Evolutionary conservation across 2,329 filamentous ascomycete species (phyloP).

Genomic region (Pseudogymnoascus sp.): DNA sequence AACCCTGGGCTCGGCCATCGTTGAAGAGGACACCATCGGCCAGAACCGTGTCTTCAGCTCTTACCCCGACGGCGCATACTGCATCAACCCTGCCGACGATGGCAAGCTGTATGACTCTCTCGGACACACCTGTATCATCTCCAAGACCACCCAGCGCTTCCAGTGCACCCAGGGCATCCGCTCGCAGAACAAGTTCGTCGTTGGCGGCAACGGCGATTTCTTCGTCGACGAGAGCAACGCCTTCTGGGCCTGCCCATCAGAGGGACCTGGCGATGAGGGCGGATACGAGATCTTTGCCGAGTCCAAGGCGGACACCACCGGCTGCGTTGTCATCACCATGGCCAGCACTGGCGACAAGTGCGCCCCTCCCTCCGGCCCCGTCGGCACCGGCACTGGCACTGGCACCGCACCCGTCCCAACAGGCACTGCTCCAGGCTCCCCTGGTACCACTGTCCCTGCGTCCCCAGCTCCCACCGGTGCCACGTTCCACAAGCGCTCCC

Average conservation of each 20-base stretch:
- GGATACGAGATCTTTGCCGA: constrained; percentile 23
- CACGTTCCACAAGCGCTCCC: neutral
- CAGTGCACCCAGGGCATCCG: constrained; percentile 19
- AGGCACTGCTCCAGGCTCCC: neutral
- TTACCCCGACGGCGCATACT: constrained; percentile 21
- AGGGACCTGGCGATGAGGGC: constrained; percentile 23
- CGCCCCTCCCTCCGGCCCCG: neutral
- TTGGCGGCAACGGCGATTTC: constrained; percentile 20
- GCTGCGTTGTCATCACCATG: constrained; percentile 22
- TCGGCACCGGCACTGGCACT: neutral
- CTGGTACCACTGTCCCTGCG: neutral
- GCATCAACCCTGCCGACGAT: constrained; percentile 16
- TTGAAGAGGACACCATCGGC: constrained; percentile 21
- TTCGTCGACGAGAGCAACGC: constrained; percentile 16
- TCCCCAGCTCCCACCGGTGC: constrained; percentile 1
- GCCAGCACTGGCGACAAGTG: neutral
- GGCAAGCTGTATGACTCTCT: constrained; percentile 18
- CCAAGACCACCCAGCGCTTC: constrained; percentile 20
- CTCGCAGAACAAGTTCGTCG: constrained; percentile 16
- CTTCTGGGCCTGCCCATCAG: constrained; percentile 24
- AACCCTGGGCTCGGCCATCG: constrained; percentile 13
- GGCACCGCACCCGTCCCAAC: neutral
- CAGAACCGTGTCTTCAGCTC: constrained; percentile 22
- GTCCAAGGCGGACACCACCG: constrained; percentile 18
- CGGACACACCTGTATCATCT: constrained; percentile 23